These are phyloP conservation scores for Cutaneotrichosporon sp. DNA, from an alignment of 1,284 basidiomycete genomes.

Conservation along the genomic window DNA sequence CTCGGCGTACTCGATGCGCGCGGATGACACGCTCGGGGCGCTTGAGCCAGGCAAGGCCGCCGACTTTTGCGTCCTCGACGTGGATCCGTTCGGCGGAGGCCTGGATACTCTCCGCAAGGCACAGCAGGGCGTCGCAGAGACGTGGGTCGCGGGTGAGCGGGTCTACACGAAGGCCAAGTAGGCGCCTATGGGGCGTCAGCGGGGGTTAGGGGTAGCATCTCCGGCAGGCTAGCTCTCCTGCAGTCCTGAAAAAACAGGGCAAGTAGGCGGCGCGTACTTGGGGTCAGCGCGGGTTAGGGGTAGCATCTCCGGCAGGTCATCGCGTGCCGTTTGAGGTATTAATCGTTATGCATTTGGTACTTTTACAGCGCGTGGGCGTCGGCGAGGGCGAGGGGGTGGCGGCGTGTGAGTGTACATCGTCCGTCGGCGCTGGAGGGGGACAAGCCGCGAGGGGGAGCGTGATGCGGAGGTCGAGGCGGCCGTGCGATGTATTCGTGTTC, in stretches of 20 bases:
- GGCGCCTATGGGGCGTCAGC: background rate
- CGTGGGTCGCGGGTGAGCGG: slow-evolving; percentile 24
- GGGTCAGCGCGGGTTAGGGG: background rate
- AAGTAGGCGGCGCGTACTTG: background rate
- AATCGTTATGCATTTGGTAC: too few species aligned
- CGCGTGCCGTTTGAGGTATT: too few species aligned
- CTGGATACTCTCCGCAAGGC: slow-evolving; percentile 25
- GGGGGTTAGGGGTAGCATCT: background rate
- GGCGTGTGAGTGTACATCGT: too few species aligned
- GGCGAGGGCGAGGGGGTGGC: too few species aligned
- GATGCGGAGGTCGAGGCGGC: too few species aligned
- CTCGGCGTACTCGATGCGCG: slow-evolving; percentile 23
- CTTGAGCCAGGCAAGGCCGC: slow-evolving; percentile 25
- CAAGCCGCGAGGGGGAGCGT: too few species aligned
- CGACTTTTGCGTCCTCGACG: slow-evolving; percentile 29
- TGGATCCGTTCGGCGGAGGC: slow-evolving; percentile 28
- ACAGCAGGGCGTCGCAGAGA: slow-evolving; percentile 24
- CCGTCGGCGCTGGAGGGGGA: too few species aligned
- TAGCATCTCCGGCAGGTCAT: too few species aligned
- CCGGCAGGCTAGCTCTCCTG: too few species aligned
- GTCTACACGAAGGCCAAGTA: background rate
- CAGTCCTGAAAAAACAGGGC: too few species aligned
- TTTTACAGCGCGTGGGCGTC: too few species aligned
- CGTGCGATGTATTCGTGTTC: too few species aligned
- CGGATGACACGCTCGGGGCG: slow-evolving; percentile 18